Base-by-base conservation (phyloP, 768 basidiomycete species). In the Leccinum imitatum region DNA sequence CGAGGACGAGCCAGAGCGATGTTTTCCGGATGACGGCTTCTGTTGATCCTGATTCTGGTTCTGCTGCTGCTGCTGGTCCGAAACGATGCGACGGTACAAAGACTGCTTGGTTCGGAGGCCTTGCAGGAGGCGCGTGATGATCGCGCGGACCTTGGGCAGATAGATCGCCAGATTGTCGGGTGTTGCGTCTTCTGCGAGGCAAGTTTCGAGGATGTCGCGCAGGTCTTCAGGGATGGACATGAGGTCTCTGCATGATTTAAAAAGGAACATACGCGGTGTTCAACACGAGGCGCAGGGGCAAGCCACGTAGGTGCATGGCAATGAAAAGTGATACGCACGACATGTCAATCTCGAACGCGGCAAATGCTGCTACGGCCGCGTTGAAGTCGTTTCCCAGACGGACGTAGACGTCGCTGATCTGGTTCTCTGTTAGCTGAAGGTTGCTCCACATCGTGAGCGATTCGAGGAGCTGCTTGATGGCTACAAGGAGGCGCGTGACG, bases 321-420 rank as follows among this genome's bases (percentile, higher is more conserved):
- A 59, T 50, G n/a, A 53, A 14, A 31, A 5, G 41, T 44, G 41
- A 44, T 19, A 83, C 93, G 73, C 74, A 98, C 96, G 82, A 79
- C 90, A 98, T 98, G 61, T 90, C 86, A 59, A 99, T 95, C 62
- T 87, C 86, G 65, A 88, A 93, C 13, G 82, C 78, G 3, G 83
- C 82, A 71, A 99, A 99, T 1, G 95, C 93, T 56, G 89, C 84
- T 41, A 95, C 92, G 10, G 95, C 95, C 15, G 86, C 84, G 70
- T 98, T 98, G 80, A 99, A 98, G 71, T 97, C 95, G 75, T 98
- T 98, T 23, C 97, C 97, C 23, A 99, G 80, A 57, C 87, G 85
- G 56, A 99, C 97, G 75, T 99, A 99, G 56, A 97, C 91, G 74
- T 98, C 93, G 80, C 95, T 97, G 71, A 99, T 94, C 65, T 91